Base-by-base conservation (phyloP, 2,329 filamentous ascomycete genomes). In the Achaetomium macrosporum region DNA sequence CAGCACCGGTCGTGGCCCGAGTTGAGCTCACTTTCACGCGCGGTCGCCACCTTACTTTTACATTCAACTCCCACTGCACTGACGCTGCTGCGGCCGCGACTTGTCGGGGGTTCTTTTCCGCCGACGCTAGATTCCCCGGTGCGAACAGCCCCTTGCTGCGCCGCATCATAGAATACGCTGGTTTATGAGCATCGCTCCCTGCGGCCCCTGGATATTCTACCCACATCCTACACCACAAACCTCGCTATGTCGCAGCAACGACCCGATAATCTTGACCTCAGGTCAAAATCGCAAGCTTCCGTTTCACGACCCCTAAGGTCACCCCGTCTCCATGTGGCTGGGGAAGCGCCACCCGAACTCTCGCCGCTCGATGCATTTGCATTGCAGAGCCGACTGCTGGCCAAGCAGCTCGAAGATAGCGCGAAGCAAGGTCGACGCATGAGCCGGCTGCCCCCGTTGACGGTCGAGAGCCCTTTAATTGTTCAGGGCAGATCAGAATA, bases 291-390 rank as follows among this genome's bases (percentile, higher is more conserved):
- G 36, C 73, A 77, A 47, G 70, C 75, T 25, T 80, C 79, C 11
- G 65, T 74, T 49, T 74, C 77, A 16, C 77, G 76, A 50, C 78
- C 81, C n/a, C 70, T 85, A 33, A 76, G 78, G 58, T 90, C 87
- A n/a, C 87, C 87, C 40, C 84, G 87, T 57, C 73, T 90, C 54
- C 86, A 90, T 68, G 77, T 88, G 53, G 86, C 87, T 53, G 88
- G 88, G 57, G 88, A 92, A 62, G 80, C 87, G 1, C 92, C 93
- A 17, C 93, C 93, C 5, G 88, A 93, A 48, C 78, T 97, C 52
- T 97, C 93, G 8, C 93, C 93, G 11, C 80, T 99, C 59, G 93
- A 99, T 76, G 92, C 92, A 44, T 95, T 99, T 67, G 92, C 92
- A 19, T 79, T 92, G 57, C 92, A 97, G 66, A 95, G 91, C 63